Evolutionary conservation across 2,329 filamentous ascomycete genomes (phyloP).

Genomic region (Colletotrichum horii): DNA sequence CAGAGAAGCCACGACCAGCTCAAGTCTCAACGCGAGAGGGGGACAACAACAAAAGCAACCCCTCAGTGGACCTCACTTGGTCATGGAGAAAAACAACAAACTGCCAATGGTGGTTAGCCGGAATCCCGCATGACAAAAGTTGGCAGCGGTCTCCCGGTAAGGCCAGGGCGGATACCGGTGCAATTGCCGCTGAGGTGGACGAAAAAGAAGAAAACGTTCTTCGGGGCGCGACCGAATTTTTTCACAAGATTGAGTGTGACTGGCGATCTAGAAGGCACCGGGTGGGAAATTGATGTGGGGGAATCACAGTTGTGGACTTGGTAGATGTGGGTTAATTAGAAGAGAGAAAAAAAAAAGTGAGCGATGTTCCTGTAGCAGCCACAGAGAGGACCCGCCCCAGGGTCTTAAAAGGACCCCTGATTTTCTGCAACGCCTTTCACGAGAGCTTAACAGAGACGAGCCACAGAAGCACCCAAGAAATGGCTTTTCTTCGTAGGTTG

Average conservation of each 20-base stretch:
- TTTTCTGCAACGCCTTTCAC: background rate
- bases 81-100: background rate
- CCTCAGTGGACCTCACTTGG: background rate
- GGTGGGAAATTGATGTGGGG: constrained; percentile 8
- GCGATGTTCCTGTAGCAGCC: background rate
- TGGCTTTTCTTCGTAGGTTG: background rate
- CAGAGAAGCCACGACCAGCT: background rate
- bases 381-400: background rate
- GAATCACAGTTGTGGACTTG: background rate
- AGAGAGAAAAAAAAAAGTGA: background rate
- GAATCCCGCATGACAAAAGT: background rate
- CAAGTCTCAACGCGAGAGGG: background rate
- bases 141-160: constrained; percentile 8
- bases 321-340: background rate
- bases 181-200: background rate
- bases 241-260: background rate
- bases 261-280: constrained; percentile 7
- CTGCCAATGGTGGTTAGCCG: background rate
- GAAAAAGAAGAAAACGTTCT: background rate
- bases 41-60: background rate
- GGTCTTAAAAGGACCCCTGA: background rate
- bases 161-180: background rate
- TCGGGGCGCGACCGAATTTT: background rate
- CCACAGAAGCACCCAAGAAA: background rate
- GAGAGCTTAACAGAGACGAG: background rate